Conservation (phyloP, 164 flowering plant species). For the Aristolochia californica region DNA sequence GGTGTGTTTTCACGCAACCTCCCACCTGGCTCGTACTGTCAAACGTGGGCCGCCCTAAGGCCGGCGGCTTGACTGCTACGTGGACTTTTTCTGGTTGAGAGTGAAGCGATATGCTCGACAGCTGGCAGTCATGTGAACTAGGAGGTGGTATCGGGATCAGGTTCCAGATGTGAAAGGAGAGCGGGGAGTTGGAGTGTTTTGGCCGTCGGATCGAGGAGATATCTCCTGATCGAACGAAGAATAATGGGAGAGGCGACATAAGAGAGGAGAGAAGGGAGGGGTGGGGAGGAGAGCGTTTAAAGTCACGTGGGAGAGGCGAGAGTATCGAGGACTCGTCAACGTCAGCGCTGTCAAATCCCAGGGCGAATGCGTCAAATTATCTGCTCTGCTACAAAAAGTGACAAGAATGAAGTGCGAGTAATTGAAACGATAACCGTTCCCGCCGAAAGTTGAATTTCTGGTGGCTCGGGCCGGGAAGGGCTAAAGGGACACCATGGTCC, state of each 20-base stretch:
- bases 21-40: too few species aligned
- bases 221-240: neutral
- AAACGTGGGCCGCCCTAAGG: too few species aligned
- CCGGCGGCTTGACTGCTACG: too few species aligned
- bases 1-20: too few species aligned
- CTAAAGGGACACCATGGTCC: neutral
- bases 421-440: neutral
- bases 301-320: slow-evolving; percentile 7
- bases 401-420: neutral
- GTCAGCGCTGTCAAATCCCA: slow-evolving; percentile 8
- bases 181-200: too few species aligned
- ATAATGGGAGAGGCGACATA: neutral
- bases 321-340: slow-evolving; percentile 7
- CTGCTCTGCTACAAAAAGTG: neutral
- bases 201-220: neutral
- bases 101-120: neutral
- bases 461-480: too few species aligned
- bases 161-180: neutral
- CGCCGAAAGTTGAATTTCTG: neutral
- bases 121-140: slow-evolving; percentile 1
- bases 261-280: neutral
- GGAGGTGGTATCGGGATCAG: neutral
- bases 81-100: too few species aligned
- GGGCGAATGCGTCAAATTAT: slow-evolving; percentile 7
- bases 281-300: neutral